Percentiles rank a stretch among this genome's conserved stretches.
These are phyloP conservation scores for Talaromyces funiculosus DNA, from an alignment of 2,329 filamentous ascomycete genomes.

Conservation along the genomic window DNA sequence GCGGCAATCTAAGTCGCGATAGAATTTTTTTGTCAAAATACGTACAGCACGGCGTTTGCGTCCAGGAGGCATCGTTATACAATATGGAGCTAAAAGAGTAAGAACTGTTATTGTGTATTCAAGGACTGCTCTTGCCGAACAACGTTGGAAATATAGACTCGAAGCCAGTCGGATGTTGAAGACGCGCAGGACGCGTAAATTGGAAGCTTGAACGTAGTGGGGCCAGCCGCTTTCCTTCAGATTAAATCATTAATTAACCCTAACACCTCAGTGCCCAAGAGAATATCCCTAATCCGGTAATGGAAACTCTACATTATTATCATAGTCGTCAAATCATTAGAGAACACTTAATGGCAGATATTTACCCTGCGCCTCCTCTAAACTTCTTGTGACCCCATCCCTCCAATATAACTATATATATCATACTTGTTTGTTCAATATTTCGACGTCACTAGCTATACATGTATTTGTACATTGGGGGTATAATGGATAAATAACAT, in stretches of 20 bases:
- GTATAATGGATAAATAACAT: background rate
- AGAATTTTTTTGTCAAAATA: background rate
- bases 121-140: background rate
- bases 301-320: too few species aligned
- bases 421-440: too few species aligned
- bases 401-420: too few species aligned
- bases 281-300: too few species aligned
- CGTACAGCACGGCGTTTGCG: conserved; percentile 17
- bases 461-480: background rate
- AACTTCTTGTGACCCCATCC: too few species aligned
- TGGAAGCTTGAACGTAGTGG: background rate
- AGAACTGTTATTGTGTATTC: background rate
- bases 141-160: background rate
- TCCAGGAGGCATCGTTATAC: conserved; percentile 10
- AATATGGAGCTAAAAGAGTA: background rate
- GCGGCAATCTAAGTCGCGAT: background rate
- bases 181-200: conserved; percentile 8
- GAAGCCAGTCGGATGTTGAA: background rate
- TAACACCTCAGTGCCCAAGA: too few species aligned
- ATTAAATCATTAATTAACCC: too few species aligned
- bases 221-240: background rate
- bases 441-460: too few species aligned
- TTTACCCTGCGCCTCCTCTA: too few species aligned
- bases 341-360: too few species aligned
- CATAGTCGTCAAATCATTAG: too few species aligned